Evolutionary conservation across 2,329 filamentous ascomycete species (phyloP), one percentile per base, ranked within the genome.

Genomic region (Cladosporium sp.): DNA sequence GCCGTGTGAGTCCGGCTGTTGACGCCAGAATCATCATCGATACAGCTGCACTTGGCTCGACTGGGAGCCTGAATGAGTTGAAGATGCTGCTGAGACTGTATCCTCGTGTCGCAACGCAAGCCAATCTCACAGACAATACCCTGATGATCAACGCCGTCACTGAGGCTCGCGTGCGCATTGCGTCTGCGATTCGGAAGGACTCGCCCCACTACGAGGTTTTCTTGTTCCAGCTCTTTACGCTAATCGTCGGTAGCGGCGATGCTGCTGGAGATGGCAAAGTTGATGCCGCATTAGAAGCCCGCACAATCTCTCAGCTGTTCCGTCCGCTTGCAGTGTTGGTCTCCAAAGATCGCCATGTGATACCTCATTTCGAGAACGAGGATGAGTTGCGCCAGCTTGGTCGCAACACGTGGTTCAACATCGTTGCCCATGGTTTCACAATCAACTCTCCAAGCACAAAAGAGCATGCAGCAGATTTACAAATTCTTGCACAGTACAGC

Each of bases 341-440:
- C 72, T 87, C 90, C 8, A 68, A 66, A 52, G 86, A 93, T 60
- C 66, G 68, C 5, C 67, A 72, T 22, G 66, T 73, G 1, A 64
- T 70, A 15, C 75, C 77, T 25, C 64, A 68, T 1, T 70, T 71
- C 56, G 86, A 93, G 58, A 66, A 74, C 19, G 69, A 74, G 37
- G 71, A 77, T 13, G 70, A 74, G 28, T 68, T 80, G 32, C 69
- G 68, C 5, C 83, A 85, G 7, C 82, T 89, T 60, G 83, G 84
- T 24, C 86, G 93, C 53, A 92, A 99, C 78, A 90, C 91, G 4
- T 99, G 94, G 94, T 97, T 97, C 76, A 99, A 99, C 68, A 91
- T 97, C 61, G 90, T 92, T 20, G 89, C 96, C 0, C 94, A 99
- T 71, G 94, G 92, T 4, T 96, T 97, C 70, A 87, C 86, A 9